Evolutionary conservation across 1,139 yeast genomes (phyloP).

Genomic region (Yamadazyma aaseri): DNA sequence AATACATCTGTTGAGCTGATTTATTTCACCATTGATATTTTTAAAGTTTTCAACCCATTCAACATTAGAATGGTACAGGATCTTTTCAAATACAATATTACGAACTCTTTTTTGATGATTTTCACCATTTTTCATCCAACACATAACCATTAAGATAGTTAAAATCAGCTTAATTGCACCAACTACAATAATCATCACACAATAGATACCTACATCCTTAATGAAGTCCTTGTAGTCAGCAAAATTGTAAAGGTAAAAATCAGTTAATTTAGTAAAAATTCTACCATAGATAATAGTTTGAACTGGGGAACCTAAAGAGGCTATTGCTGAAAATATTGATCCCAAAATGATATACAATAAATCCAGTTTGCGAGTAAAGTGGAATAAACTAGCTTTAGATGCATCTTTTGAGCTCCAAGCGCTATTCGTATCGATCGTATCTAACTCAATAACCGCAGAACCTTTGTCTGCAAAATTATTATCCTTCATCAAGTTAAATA

Average conservation of each 20-base stretch:
- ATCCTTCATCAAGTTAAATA: too few relatives aligned
- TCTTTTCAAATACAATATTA: constrained; percentile 13
- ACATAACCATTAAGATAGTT: constrained; percentile 54
- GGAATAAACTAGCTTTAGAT: constrained; percentile 21
- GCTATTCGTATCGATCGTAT: constrained; percentile 8
- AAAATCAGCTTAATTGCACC: constrained; percentile 55
- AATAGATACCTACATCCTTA: constrained; percentile 41
- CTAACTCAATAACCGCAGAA: constrained; percentile 6
- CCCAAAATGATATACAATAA: constrained; percentile 22
- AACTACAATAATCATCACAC: constrained; percentile 54
- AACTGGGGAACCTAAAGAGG: constrained; percentile 59
- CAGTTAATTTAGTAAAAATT: constrained; percentile 53
- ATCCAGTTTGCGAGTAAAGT: constrained; percentile 27
- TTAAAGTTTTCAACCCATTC: constrained; percentile 61
- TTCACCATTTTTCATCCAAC: constrained; percentile 77
- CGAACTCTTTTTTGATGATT: constrained; percentile 63
- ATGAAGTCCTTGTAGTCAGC: constrained; percentile 34
- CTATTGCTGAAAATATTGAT: constrained; percentile 23
- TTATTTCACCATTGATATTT: constrained; percentile 59
- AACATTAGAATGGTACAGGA: constrained; percentile 19
- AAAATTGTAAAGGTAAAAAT: constrained; percentile 30
- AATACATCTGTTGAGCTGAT: constrained; percentile 69
- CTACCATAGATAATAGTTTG: constrained; percentile 67
- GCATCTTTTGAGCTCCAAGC: constrained; percentile 6
- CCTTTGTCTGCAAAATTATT: constrained; percentile 6